Evolutionary conservation across 768 basidiomycete genomes (phyloP).

Genomic region (Russula lepida): DNA sequence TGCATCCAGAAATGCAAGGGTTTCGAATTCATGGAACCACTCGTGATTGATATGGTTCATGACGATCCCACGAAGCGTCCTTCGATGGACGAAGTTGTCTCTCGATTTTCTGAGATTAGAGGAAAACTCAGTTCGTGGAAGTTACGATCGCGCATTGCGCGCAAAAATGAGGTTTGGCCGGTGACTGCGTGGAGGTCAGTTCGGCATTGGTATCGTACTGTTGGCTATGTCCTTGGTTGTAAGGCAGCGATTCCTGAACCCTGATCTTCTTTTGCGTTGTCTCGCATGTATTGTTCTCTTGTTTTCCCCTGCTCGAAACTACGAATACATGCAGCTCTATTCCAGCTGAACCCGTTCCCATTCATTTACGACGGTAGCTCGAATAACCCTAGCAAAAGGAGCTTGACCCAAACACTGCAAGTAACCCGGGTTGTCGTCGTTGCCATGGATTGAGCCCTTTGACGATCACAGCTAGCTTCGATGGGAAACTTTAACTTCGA

Average conservation of each 20-base stretch:
- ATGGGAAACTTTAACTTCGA: no score
- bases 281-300: neutral
- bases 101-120: neutral
- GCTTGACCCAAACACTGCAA: no score
- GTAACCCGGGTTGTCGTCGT: no score
- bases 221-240: neutral
- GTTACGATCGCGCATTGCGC: neutral
- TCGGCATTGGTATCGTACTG: neutral
- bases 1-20: neutral
- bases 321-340: neutral
- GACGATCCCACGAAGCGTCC: constrained; percentile 30
- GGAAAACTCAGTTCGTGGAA: neutral
- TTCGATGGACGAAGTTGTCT: constrained; percentile 27
- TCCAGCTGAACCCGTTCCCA: neutral
- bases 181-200: neutral
- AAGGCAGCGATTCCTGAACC: constrained; percentile 11
- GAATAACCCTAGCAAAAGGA: neutral
- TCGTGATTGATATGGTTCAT: constrained; percentile 30
- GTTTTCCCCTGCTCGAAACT: neutral
- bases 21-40: neutral
- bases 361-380: no score
- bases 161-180: neutral
- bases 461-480: no score
- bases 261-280: neutral
- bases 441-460: no score